These are phyloP conservation scores for Hyphopichia khmerensis DNA, from an alignment of 1,139 yeast genomes.

Conservation along the genomic window DNA sequence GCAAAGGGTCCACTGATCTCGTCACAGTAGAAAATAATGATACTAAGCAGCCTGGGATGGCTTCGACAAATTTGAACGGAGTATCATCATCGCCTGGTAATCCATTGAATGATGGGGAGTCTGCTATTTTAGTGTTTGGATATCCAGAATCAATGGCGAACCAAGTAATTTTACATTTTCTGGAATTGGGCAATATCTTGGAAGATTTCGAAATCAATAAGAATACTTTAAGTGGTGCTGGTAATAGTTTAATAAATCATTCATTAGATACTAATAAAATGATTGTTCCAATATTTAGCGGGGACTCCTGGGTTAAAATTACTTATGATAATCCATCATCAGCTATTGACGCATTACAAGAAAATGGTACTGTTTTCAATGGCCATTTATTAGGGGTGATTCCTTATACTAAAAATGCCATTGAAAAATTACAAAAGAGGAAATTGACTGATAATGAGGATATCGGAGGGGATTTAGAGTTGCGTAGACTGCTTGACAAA, in stretches of 20 bases:
- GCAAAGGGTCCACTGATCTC: conserved; percentile 16
- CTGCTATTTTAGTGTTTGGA: conserved; percentile 84
- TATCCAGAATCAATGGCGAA: conserved; percentile 76
- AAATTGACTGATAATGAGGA: conserved; percentile 53
- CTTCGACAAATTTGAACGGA: background rate
- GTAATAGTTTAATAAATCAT: conserved; percentile 9
- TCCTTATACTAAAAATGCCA: conserved; percentile 58
- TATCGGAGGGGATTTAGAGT: conserved; percentile 46
- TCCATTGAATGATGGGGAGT: conserved; percentile 38
- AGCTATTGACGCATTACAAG: conserved; percentile 81
- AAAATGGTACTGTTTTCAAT: conserved; percentile 71
- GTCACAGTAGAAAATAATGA: conserved; percentile 9
- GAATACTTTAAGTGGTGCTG: conserved; percentile 17
- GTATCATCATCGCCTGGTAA: conserved; percentile 7
- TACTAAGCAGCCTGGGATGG: background rate
- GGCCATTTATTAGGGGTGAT: conserved; percentile 78
- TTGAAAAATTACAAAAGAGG: conserved; percentile 63
- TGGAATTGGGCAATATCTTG: conserved; percentile 75
- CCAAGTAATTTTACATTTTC: conserved; percentile 69
- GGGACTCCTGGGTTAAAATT: conserved; percentile 84
- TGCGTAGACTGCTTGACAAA: conserved; percentile 5
- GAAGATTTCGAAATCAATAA: conserved; percentile 62
- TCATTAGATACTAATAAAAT: conserved; percentile 9
- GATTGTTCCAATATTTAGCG: conserved; percentile 71
- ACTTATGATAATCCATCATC: conserved; percentile 76